A percentile compares a stretch with the other conserved stretches of the same genome.
Conservation (phyloP, 2,329 filamentous ascomycete genomes). For the Trichoderma polysporum region DNA sequence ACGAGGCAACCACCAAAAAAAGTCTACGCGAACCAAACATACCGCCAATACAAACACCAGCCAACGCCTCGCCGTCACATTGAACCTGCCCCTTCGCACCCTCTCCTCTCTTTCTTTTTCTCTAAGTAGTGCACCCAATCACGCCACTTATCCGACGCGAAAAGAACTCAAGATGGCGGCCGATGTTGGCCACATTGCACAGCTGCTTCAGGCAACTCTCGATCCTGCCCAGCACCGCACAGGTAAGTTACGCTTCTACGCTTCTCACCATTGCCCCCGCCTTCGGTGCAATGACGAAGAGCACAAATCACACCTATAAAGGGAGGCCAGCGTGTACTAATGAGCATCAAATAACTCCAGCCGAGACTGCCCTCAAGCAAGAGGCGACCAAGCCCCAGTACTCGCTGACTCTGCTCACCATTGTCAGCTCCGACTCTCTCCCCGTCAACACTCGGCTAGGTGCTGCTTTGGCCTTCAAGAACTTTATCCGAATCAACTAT, state of each 20-base stretch:
- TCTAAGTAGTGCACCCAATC: background rate
- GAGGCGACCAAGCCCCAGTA: conserved; percentile 85
- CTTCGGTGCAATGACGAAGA: background rate
- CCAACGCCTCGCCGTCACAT: background rate
- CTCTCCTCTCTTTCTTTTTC: background rate
- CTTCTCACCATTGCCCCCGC: conserved; percentile 23
- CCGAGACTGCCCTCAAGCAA: conserved; percentile 74
- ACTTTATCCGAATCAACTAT: conserved; percentile 94
- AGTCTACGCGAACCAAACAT: conserved; percentile 19
- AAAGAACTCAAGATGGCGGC: conserved; percentile 51
- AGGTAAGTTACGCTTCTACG: conserved; percentile 59
- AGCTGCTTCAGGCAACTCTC: conserved; percentile 86
- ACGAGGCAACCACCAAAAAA: conserved; percentile 20
- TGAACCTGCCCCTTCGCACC: background rate
- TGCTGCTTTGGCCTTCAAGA: conserved; percentile 94
- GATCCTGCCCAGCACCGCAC: conserved; percentile 85
- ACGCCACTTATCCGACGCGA: background rate
- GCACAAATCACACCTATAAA: background rate
- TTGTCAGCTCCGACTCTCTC: conserved; percentile 74
- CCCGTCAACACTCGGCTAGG: conserved; percentile 79
- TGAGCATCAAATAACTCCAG: conserved; percentile 52
- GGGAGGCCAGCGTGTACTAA: conserved; percentile 32
- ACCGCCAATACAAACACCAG: conserved; percentile 23
- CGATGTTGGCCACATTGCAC: conserved; percentile 63
- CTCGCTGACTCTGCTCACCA: conserved; percentile 83